Percentiles rank a stretch among this genome's conserved stretches.
Evolutionary conservation across 352 stramenopile genomes (phyloP).

Genomic region (Phytophthora constricta): DNA sequence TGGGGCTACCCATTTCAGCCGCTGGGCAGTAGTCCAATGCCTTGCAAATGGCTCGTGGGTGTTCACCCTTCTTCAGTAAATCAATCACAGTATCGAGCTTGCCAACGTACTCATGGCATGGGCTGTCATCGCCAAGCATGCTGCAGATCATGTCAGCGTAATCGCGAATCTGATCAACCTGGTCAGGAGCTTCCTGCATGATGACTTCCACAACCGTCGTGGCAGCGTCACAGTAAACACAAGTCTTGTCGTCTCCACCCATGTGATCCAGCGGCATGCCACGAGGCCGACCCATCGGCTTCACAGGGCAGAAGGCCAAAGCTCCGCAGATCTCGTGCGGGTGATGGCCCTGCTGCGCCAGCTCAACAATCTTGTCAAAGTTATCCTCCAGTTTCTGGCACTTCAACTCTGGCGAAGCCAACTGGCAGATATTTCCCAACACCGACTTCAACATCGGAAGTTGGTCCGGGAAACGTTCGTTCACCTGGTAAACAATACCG

Average conservation of each 20-base stretch:
- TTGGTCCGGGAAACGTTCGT: slow-evolving; percentile 41
- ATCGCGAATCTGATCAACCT: slow-evolving; percentile 54
- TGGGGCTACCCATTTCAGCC: neutral
- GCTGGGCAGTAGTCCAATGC: slow-evolving; percentile 48
- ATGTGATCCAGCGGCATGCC: slow-evolving; percentile 6
- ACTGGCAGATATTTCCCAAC: slow-evolving; percentile 51
- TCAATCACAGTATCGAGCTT: slow-evolving; percentile 58
- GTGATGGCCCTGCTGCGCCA: slow-evolving; percentile 54
- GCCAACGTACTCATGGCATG: slow-evolving; percentile 53
- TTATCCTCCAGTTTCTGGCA: slow-evolving; percentile 57
- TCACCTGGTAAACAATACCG: slow-evolving; percentile 50
- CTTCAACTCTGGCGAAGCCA: slow-evolving; percentile 45
- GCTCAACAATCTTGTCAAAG: slow-evolving; percentile 67
- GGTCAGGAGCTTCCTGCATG: slow-evolving; percentile 47
- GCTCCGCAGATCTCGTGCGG: slow-evolving; percentile 53
- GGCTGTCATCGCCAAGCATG: slow-evolving; percentile 56
- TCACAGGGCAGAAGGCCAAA: slow-evolving; percentile 47
- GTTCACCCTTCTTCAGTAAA: slow-evolving; percentile 46
- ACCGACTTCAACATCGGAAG: slow-evolving; percentile 51
- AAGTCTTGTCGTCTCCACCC: slow-evolving; percentile 42
- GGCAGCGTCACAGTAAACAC: slow-evolving; percentile 66
- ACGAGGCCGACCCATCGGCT: neutral
- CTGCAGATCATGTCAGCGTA: slow-evolving; percentile 64
- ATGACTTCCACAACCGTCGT: slow-evolving; percentile 59
- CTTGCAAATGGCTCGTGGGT: slow-evolving; percentile 56